Conservation (phyloP, 164 flowering plant species). For the Chloranthus sessilifolius region DNA sequence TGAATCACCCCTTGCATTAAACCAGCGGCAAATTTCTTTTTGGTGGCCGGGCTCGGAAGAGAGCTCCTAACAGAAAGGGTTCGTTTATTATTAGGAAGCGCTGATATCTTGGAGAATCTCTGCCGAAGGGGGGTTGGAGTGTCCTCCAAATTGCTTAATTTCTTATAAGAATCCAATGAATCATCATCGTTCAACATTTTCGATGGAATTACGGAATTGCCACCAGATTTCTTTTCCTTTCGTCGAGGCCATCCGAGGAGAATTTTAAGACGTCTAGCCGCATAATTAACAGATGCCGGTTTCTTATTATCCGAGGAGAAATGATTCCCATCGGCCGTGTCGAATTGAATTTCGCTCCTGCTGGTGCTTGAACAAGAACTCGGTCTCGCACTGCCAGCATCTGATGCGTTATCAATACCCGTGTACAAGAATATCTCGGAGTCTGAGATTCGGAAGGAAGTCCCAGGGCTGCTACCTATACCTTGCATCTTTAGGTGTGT, state of each 20-base stretch:
- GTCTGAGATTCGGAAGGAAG: constrained; percentile 80
- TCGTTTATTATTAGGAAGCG: constrained; percentile 59
- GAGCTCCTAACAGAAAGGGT: constrained; percentile 62
- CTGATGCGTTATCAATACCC: constrained; percentile 43
- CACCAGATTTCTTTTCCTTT: constrained; percentile 35
- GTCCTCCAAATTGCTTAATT: constrained; percentile 31
- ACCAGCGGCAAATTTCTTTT: constrained; percentile 78
- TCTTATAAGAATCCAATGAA: constrained; percentile 30
- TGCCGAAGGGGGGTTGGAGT: constrained; percentile 66
- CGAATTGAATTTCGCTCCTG: constrained; percentile 33
- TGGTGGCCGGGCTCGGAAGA: constrained; percentile 64
- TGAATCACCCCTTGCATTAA: constrained; percentile 63
- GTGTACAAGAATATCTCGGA: constrained; percentile 65
- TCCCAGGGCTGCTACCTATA: constrained; percentile 73
- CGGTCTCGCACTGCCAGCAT: constrained; percentile 24
- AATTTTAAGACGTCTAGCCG: constrained; percentile 53
- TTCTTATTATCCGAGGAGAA: constrained; percentile 20
- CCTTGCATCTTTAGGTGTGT: constrained; percentile 55
- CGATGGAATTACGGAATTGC: background rate
- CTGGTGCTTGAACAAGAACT: constrained; percentile 33
- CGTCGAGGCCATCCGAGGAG: constrained; percentile 60
- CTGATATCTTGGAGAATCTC: constrained; percentile 51
- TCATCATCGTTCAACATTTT: constrained; percentile 26
- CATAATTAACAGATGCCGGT: constrained; percentile 30
- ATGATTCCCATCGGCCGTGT: constrained; percentile 15